Percentiles rank a stretch among this genome's conserved stretches.
Evolutionary conservation across 2,329 filamentous ascomycete genomes (phyloP).

Genomic region (Microdochium bolleyi): DNA sequence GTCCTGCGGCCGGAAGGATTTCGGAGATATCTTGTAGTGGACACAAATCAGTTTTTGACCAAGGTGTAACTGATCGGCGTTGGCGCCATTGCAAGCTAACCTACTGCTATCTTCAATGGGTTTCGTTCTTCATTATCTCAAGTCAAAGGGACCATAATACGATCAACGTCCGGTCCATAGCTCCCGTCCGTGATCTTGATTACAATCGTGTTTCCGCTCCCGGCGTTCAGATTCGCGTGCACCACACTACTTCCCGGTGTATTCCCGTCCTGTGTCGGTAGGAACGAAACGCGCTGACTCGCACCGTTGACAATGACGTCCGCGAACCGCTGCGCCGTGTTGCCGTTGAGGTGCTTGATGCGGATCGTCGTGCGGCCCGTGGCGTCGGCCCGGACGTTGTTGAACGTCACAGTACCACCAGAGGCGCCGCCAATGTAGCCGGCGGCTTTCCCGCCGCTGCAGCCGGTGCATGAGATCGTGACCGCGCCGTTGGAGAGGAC

Average conservation of each 20-base stretch:
- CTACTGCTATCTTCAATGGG: too few species aligned
- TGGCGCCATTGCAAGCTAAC: too few species aligned
- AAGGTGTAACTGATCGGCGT: too few species aligned
- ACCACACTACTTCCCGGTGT: slow-evolving; percentile 36
- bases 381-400: slow-evolving; percentile 31
- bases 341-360: slow-evolving; percentile 49
- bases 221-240: slow-evolving; percentile 36
- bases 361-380: slow-evolving; percentile 41
- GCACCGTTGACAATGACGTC: slow-evolving; percentile 48
- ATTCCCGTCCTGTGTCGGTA: slow-evolving; percentile 37
- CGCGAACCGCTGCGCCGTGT: slow-evolving; percentile 41
- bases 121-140: too few species aligned
- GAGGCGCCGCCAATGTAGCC: slow-evolving; percentile 47
- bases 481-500: slow-evolving; percentile 35
- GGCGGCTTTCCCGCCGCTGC: slow-evolving; percentile 38
- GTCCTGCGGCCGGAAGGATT: too few species aligned
- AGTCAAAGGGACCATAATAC: slow-evolving; percentile 40
- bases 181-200: slow-evolving; percentile 31
- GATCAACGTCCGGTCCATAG: slow-evolving; percentile 45
- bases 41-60: too few species aligned
- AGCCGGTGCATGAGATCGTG: slow-evolving; percentile 37
- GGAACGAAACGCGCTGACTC: slow-evolving; percentile 42
- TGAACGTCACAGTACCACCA: slow-evolving; percentile 38
- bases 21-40: too few species aligned
- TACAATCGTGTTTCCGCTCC: slow-evolving; percentile 36